Evolutionary conservation across 169 alveolate genomes (phyloP).

Genomic region (Plasmodium malariae): DNA sequence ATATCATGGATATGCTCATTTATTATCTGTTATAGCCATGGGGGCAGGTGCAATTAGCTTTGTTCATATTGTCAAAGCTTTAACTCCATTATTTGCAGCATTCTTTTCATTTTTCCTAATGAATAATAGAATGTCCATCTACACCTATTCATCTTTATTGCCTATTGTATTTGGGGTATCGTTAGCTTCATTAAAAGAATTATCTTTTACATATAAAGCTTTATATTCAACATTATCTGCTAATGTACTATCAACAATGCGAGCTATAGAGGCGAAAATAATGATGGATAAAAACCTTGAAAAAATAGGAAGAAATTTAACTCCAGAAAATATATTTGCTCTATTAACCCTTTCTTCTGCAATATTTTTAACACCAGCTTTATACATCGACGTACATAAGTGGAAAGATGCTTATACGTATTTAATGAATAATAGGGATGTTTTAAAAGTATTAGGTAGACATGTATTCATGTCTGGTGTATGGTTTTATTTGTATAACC

Average conservation of each 20-base stretch:
- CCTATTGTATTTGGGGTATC: conserved; percentile 87
- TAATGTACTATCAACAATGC: conserved; percentile 78
- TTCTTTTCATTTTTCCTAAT: conserved; percentile 75
- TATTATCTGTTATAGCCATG: conserved; percentile 82
- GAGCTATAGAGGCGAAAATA: conserved; percentile 82
- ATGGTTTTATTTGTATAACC: conserved; percentile 78
- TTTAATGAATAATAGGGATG: conserved; percentile 44
- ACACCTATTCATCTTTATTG: conserved; percentile 80
- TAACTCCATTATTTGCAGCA: conserved; percentile 84
- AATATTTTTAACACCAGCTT: conserved; percentile 81
- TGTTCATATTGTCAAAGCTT: conserved; percentile 84
- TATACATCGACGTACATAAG: conserved; percentile 61
- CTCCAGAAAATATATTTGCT: conserved; percentile 80
- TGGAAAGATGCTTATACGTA: conserved; percentile 63
- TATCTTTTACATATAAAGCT: conserved; percentile 78
- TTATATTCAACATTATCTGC: conserved; percentile 79
- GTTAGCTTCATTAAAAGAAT: conserved; percentile 81
- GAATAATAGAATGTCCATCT: conserved; percentile 78
- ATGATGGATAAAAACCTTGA: conserved; percentile 81
- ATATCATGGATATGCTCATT: conserved; percentile 76
- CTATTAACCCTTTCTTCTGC: conserved; percentile 78
- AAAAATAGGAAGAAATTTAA: conserved; percentile 81
- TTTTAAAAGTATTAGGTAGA: conserved; percentile 52
- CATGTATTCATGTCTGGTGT: conserved; percentile 82
- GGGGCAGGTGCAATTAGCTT: conserved; percentile 84